These are phyloP conservation scores for Solanum verrucosum DNA, from an alignment of 257 asterid species.

Conservation along the genomic window DNA sequence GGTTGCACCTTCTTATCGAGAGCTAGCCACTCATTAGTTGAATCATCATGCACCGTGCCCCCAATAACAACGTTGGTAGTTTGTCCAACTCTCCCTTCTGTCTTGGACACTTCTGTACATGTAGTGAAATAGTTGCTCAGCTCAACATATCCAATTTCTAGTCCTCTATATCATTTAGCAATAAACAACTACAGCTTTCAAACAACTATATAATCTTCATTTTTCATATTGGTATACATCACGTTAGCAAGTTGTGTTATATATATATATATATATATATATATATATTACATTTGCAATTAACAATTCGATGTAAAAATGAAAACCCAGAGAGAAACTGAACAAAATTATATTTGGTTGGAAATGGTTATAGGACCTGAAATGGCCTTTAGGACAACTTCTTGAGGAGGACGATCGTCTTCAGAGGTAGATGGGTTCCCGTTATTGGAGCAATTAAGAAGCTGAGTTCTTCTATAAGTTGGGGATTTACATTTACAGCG, in stretches of 20 bases:
- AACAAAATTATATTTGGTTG: neutral
- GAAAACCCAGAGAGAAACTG: neutral
- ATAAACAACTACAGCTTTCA: neutral
- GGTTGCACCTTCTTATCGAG: slow-evolving; percentile 63
- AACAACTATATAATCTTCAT: neutral
- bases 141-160: neutral
- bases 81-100: slow-evolving; percentile 86
- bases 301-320: neutral
- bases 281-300: neutral
- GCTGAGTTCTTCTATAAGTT: slow-evolving; percentile 13
- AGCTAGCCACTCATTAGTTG: slow-evolving; percentile 72
- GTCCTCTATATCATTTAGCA: neutral
- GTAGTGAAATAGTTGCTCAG: neutral
- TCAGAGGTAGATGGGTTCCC: slow-evolving; percentile 31
- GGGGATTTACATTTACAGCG: slow-evolving; percentile 36
- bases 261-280: neutral
- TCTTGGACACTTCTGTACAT: slow-evolving; percentile 66
- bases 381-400: slow-evolving; percentile 91
- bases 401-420: slow-evolving; percentile 79
- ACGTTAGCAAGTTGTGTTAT: neutral
- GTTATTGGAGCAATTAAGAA: slow-evolving; percentile 33
- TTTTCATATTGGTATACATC: neutral
- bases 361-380: slow-evolving; percentile 35
- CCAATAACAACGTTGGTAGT: slow-evolving; percentile 85
- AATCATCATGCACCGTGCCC: slow-evolving; percentile 75